These are phyloP conservation scores for Coemansia sp. DNA, from an alignment of 192 early-diverging fungal species.

Conservation along the genomic window DNA sequence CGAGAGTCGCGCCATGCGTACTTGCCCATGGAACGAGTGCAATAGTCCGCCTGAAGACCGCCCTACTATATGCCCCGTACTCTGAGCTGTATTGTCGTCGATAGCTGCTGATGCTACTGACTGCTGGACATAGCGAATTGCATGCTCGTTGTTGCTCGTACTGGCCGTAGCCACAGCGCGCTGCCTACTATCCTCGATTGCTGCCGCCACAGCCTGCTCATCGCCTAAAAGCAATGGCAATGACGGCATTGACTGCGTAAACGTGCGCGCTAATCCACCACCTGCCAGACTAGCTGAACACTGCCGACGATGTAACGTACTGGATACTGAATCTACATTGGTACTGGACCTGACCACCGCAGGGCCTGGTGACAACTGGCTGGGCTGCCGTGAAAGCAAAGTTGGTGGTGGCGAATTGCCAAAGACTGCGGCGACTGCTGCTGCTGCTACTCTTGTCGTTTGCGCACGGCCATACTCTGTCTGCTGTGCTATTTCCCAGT, in stretches of 20 bases:
- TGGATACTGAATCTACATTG: background rate
- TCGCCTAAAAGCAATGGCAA: background rate
- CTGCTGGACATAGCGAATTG: constrained; percentile 12
- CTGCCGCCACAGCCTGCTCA: constrained; percentile 13
- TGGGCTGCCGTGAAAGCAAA: background rate
- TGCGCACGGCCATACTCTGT: constrained; percentile 19
- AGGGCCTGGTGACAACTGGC: background rate
- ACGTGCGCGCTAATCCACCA: constrained; percentile 13
- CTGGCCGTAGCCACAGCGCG: constrained; percentile 3
- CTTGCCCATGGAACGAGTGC: constrained; percentile 10
- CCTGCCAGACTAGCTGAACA: background rate
- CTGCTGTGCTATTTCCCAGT: constrained; percentile 26
- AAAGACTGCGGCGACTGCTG: background rate
- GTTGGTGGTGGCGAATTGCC: background rate
- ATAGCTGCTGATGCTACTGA: background rate
- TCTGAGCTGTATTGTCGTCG: background rate
- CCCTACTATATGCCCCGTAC: background rate
- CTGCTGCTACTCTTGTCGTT: background rate
- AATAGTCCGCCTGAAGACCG: background rate
- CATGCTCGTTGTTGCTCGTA: constrained; percentile 10
- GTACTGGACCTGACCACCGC: background rate
- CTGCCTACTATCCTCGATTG: constrained; percentile 14
- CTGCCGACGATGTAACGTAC: background rate
- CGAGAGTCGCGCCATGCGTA: constrained; percentile 22
- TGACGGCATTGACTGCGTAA: constrained; percentile 26